Base-by-base conservation (phyloP, 1,284 basidiomycete species). In the Ustilago sp. region DNA sequence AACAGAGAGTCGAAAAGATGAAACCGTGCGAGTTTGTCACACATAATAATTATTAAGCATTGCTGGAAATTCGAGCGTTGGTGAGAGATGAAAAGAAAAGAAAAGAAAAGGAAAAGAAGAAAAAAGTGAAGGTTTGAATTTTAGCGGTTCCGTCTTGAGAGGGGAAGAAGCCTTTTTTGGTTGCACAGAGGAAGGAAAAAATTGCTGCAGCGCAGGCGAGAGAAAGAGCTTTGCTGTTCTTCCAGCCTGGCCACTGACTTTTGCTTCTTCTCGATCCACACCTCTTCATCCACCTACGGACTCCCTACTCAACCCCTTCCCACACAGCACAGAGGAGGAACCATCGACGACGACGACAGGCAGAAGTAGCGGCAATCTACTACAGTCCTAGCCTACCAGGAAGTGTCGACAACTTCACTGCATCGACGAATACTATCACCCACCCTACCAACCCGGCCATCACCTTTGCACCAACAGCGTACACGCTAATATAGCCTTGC, bases 1-100 rank as follows among this genome's bases (percentile, higher is more conserved):
- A 50, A 34, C 47, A 45, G 38, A 32, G 41, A n/a, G 15, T n/a
- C 28, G 50, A 19, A 52, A 38, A 32, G 39, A 8, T 11, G 19
- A 28, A 60, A 43, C 70, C 64, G 64, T 63, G 70, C 64, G 64
- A 60, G 58, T 28, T n/a, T 2, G 3, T 1, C 23, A 8, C 0
- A 35, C 53, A 63, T 70, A 48, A 70, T 66, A 59, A 59, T 62
- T 59, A 67, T 35, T 63, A 63, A 72, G 56, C 64, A 39, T 1
- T 8, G 6, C 39, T 43, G 15, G 28, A 31, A 31, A 47, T 32
- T 43, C 32, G 3, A 36, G 15, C 34, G 17, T n/a, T 28, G 39
- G 69, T 61, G 69, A 72, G 64, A 53, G 56, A 57, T 47, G 57
- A 55, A 48, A 47, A 50, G 31, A 58, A 50, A 69, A 28, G 23